Percentiles rank a stretch among this genome's conserved stretches.
These are phyloP conservation scores for Candida pseudocylindracea DNA, from an alignment of 1,139 yeast species.

Conservation along the genomic window DNA sequence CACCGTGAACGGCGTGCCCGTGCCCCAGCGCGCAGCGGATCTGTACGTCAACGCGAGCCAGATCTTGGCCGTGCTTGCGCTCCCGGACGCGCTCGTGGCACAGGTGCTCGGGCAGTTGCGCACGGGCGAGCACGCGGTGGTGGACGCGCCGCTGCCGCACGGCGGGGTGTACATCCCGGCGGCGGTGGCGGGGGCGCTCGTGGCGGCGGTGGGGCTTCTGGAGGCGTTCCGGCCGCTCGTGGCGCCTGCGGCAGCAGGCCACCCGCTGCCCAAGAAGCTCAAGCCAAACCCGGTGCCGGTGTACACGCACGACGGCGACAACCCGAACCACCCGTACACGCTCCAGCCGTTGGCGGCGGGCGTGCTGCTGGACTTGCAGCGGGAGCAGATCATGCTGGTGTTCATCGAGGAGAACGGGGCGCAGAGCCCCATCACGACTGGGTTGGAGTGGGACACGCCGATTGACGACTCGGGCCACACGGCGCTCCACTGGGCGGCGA, in stretches of 20 bases:
- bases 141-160: constrained; percentile 8
- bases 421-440: constrained; percentile 4
- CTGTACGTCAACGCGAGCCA: constrained; percentile 20
- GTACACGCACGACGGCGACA: constrained; percentile 2
- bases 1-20: constrained; percentile 1
- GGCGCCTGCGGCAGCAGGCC: constrained; percentile 1
- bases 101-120: constrained; percentile 11
- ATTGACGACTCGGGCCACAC: constrained; percentile 21
- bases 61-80: constrained; percentile 12
- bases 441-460: constrained; percentile 11
- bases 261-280: constrained; percentile 13
- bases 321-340: constrained; percentile 23
- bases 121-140: constrained; percentile 12
- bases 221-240: constrained; percentile 1
- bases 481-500: constrained; percentile 22
- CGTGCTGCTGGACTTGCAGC: constrained; percentile 32
- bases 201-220: constrained; percentile 15
- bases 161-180: constrained; percentile 22
- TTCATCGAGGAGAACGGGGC: constrained; percentile 5
- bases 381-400: constrained; percentile 3
- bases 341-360: constrained; percentile 23
- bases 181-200: constrained; percentile 18
- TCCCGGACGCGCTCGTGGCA: constrained; percentile 8
- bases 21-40: constrained; percentile 21
- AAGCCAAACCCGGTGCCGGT: constrained; percentile 1